These are phyloP conservation scores for Quercus aquifolioides DNA, from an alignment of 306 rosid species.

Conservation along the genomic window DNA sequence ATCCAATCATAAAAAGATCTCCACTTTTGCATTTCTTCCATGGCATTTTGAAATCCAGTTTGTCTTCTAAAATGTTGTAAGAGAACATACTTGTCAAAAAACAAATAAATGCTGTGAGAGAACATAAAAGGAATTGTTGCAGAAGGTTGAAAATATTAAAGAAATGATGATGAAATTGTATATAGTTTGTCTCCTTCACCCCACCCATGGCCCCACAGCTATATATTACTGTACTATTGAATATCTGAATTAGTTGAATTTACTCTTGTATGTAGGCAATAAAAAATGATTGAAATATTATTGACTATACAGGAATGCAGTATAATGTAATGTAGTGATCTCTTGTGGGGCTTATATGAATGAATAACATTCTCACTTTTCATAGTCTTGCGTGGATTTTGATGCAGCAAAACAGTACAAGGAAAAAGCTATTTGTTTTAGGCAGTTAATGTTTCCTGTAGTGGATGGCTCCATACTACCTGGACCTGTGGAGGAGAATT, in stretches of 20 bases:
- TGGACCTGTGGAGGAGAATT: neutral
- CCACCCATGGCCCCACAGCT: neutral
- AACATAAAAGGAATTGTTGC: neutral
- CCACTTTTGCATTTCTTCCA: neutral
- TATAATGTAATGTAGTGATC: neutral
- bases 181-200: no score
- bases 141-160: neutral
- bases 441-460: neutral
- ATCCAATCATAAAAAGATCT: neutral
- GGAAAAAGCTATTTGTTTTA: neutral
- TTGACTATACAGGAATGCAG: neutral
- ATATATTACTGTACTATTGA: neutral
- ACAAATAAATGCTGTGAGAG: neutral
- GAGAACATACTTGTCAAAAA: no score
- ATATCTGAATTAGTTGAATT: neutral
- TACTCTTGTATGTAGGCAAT: neutral
- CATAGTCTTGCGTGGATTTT: neutral
- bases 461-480: constrained; percentile 4
- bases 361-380: neutral
- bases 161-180: neutral
- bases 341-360: constrained; percentile 11
- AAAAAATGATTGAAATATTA: neutral
- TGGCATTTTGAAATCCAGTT: neutral
- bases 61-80: neutral
- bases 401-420: constrained; percentile 12